These are phyloP conservation scores for Pleoardoris graminearum DNA, from an alignment of 2,329 filamentous ascomycete genomes.

Conservation along the genomic window DNA sequence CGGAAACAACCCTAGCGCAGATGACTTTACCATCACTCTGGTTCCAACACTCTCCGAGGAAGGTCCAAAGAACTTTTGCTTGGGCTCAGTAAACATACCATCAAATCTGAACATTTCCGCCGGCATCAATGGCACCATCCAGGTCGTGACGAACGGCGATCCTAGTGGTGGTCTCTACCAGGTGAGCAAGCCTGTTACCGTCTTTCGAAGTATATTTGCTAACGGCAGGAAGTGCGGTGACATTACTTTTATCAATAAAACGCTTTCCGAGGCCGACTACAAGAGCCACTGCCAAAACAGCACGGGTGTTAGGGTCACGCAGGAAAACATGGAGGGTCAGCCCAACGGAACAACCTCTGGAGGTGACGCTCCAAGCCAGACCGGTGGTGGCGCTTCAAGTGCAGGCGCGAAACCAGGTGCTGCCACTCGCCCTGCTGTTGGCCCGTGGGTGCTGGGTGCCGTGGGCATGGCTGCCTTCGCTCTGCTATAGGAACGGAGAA, in stretches of 20 bases:
- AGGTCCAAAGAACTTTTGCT: slow-evolving; percentile 67
- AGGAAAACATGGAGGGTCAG: slow-evolving; percentile 47
- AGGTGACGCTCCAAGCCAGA: slow-evolving; percentile 17
- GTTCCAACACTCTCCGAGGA: slow-evolving; percentile 63
- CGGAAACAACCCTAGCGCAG: slow-evolving; percentile 53
- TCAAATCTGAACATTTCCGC: slow-evolving; percentile 56
- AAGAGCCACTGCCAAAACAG: slow-evolving; percentile 61
- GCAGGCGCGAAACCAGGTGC: slow-evolving; percentile 15
- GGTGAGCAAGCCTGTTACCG: slow-evolving; percentile 39
- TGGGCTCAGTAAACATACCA: slow-evolving; percentile 62
- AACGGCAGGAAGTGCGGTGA: slow-evolving; percentile 65
- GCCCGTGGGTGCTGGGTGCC: slow-evolving; percentile 41
- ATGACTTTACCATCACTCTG: slow-evolving; percentile 70
- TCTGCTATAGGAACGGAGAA: slow-evolving; percentile 24
- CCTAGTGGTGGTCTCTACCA: slow-evolving; percentile 67
- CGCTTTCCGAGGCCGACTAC: slow-evolving; percentile 51
- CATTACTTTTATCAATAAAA: slow-evolving; percentile 64
- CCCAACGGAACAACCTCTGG: slow-evolving; percentile 51
- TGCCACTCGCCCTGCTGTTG: slow-evolving; percentile 36
- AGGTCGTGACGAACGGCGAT: slow-evolving; percentile 68
- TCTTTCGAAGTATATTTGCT: not conserved
- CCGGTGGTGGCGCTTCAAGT: slow-evolving; percentile 4
- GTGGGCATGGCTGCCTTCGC: slow-evolving; percentile 39
- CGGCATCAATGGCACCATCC: slow-evolving; percentile 67
- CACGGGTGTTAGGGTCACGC: slow-evolving; percentile 56